phyloP scores from a whole-genome alignment of 805 yeast genomes.

The Vanderwaltozyma tropicalis region DNA sequence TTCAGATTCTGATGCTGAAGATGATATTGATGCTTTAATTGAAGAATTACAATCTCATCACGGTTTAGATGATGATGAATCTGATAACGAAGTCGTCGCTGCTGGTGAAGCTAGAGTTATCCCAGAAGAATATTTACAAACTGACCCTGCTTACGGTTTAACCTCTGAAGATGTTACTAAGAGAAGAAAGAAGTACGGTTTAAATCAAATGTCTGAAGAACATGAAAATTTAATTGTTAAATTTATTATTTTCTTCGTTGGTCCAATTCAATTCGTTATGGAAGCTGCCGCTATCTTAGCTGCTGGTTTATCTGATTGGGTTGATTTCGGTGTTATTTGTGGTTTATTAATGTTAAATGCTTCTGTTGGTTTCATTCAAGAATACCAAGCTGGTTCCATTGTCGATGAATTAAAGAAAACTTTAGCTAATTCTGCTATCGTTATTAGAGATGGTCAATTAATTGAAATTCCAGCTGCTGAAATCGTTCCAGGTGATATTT shows the following conservation, averaged over 20 bases:
- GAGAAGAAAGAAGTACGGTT: constrained; percentile 86
- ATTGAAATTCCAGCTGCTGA: constrained; percentile 72
- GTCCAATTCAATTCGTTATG: constrained; percentile 96
- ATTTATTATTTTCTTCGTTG: constrained; percentile 79
- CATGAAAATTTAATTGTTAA: constrained; percentile 67
- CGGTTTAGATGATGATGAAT: constrained; percentile 39
- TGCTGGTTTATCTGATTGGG: constrained; percentile 97
- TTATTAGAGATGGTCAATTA: constrained; percentile 71
- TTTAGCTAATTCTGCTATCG: constrained; percentile 79
- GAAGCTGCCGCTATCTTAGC: constrained; percentile 93
- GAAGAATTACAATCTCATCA: constrained; percentile 64
- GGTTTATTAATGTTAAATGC: constrained; percentile 83
- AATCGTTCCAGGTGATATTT: constrained; percentile 90
- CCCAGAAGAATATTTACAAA: constrained; percentile 76
- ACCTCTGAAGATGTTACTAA: constrained; percentile 63
- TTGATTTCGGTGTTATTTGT: constrained; percentile 95
- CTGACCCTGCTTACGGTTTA: constrained; percentile 72
- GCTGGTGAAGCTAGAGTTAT: constrained; percentile 60
- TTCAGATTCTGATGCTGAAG: constrained; percentile 34
- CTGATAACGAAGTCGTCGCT: constrained; percentile 33
- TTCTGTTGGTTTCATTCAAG: constrained; percentile 91
- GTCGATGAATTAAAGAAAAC: constrained; percentile 94
- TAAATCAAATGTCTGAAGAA: constrained; percentile 87
- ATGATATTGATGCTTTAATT: constrained; percentile 61
- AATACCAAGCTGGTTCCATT: constrained; percentile 96